A percentile compares a stretch with the other conserved stretches of the same genome.
These are phyloP conservation scores for Chlamydomonas eustigma DNA, from an alignment of 139 green algal species.

Conservation along the genomic window DNA sequence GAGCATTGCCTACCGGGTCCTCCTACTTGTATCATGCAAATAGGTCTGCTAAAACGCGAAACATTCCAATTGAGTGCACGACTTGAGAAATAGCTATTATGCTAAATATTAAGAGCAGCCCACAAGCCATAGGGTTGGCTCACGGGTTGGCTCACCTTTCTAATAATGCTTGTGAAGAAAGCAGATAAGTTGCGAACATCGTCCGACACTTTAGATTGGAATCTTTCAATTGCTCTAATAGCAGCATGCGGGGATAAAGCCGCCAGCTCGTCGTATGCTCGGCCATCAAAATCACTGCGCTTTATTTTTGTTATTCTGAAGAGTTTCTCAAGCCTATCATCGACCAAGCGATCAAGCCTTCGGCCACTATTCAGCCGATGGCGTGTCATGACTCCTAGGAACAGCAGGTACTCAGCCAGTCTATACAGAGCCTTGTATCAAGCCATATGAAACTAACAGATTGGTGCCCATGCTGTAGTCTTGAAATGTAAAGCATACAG, in stretches of 20 bases:
- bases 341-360: not conserved
- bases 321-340: not conserved
- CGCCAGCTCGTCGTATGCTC: not conserved
- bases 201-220: not conserved
- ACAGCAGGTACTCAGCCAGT: too few relatives aligned
- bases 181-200: constrained; percentile 37
- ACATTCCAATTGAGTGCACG: too few relatives aligned
- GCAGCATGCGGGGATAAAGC: not conserved
- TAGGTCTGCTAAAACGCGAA: too few relatives aligned
- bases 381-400: constrained; percentile 1
- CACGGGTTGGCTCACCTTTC: not conserved
- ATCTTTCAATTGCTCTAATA: not conserved
- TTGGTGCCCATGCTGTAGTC: not conserved
- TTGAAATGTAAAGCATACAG: not conserved
- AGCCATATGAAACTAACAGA: not conserved
- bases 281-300: not conserved
- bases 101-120: too few relatives aligned
- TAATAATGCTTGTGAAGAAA: constrained; percentile 39
- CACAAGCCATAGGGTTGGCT: too few relatives aligned
- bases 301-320: not conserved
- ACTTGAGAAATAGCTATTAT: too few relatives aligned
- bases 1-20: too few relatives aligned
- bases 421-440: too few relatives aligned
- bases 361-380: not conserved
- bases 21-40: too few relatives aligned